A percentile compares a stretch with the other conserved stretches of the same genome.
Conservation (phyloP, 2,329 filamentous ascomycete genomes). For the Sodiomyces alkalinus region DNA sequence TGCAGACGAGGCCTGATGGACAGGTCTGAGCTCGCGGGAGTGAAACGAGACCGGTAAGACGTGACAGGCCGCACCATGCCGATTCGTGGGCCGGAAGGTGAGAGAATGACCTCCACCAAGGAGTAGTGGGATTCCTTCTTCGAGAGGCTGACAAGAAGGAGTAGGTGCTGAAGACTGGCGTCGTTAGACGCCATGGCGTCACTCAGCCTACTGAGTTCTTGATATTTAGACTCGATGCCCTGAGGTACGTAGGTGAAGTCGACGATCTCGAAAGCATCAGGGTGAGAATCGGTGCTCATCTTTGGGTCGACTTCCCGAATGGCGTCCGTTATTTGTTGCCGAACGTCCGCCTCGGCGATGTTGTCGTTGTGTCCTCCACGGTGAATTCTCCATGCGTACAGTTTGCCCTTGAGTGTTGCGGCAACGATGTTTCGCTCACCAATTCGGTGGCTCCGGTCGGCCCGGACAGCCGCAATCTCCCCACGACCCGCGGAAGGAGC, state of each 20-base stretch:
- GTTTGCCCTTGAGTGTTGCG: conserved; percentile 57
- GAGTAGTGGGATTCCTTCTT: conserved; percentile 47
- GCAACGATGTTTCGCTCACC: conserved; percentile 78
- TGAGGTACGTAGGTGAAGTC: conserved; percentile 62
- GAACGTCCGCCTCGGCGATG: conserved; percentile 55
- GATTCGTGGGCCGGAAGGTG: conserved; percentile 36
- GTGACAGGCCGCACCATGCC: conserved; percentile 54
- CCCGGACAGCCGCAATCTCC: conserved; percentile 66
- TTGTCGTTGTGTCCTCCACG: conserved; percentile 72
- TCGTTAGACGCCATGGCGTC: conserved; percentile 34
- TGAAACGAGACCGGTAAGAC: conserved; percentile 41
- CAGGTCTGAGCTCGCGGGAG: conserved; percentile 23
- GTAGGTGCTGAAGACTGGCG: conserved; percentile 38
- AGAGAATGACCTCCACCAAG: conserved; percentile 56
- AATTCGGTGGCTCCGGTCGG: conserved; percentile 54
- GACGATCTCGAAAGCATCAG: conserved; percentile 54
- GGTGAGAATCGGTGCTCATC: conserved; percentile 30
- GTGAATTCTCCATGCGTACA: conserved; percentile 81
- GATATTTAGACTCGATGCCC: conserved; percentile 32
- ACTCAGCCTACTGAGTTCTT: conserved; percentile 33
- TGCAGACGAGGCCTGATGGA: conserved; percentile 48
- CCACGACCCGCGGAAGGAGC: conserved; percentile 55
- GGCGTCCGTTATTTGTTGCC: conserved; percentile 45
- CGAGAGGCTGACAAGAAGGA: conserved; percentile 45
- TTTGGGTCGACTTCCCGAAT: conserved; percentile 41